These are phyloP conservation scores for Kodamaea anthophila DNA, from an alignment of 1,139 yeast genomes.

Conservation along the genomic window DNA sequence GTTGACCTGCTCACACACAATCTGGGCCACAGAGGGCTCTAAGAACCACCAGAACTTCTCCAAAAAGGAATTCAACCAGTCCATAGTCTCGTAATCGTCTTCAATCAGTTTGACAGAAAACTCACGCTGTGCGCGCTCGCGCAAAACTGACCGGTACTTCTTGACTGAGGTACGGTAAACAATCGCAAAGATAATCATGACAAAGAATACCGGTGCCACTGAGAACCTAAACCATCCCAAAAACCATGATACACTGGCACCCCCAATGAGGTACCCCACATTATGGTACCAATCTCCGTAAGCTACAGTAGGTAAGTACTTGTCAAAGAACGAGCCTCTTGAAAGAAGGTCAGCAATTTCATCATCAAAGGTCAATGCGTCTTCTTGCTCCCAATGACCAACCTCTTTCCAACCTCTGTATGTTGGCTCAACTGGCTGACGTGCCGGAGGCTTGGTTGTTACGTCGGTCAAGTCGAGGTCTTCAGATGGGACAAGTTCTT, in stretches of 20 bases:
- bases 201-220: conserved; percentile 72
- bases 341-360: conserved; percentile 62
- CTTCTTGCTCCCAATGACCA: conserved; percentile 75
- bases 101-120: conserved; percentile 75
- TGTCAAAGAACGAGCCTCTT: conserved; percentile 64
- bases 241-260: conserved; percentile 68
- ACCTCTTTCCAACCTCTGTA: conserved; percentile 93
- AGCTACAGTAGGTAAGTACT: conserved; percentile 59
- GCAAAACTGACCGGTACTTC: conserved; percentile 63
- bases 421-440: conserved; percentile 57
- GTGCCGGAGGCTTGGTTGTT: conserved; percentile 38
- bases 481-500: conserved; percentile 10
- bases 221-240: conserved; percentile 75
- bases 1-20: conserved; percentile 79
- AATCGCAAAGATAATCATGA: conserved; percentile 53
- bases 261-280: conserved; percentile 58
- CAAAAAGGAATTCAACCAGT: conserved; percentile 84
- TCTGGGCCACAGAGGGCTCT: conserved; percentile 86
- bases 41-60: conserved; percentile 87
- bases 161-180: conserved; percentile 81
- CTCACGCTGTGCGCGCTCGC: conserved; percentile 83
- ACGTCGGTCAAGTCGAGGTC: conserved; percentile 27
- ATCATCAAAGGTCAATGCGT: conserved; percentile 59
- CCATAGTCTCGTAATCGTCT: conserved; percentile 86
- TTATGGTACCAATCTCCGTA: conserved; percentile 97